These are phyloP conservation scores for Xylariaceae sp. DNA, from an alignment of 2,329 filamentous ascomycete species.

Conservation along the genomic window DNA sequence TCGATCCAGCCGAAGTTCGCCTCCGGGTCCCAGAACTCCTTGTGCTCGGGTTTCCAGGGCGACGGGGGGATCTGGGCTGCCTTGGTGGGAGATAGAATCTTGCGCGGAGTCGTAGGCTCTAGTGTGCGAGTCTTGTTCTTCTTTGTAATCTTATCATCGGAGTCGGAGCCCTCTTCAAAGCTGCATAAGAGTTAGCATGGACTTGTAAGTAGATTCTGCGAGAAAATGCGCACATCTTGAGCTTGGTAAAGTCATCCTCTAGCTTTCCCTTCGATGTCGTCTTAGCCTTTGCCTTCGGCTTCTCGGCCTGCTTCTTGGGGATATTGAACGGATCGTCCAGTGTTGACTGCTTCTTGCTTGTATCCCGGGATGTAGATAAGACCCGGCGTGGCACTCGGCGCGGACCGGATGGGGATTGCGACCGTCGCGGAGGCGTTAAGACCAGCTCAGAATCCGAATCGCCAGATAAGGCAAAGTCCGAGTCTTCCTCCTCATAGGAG, in stretches of 20 bases:
- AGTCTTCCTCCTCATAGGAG: conserved; percentile 19
- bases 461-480: conserved; percentile 23
- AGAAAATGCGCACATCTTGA: conserved; percentile 27
- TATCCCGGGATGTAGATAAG: conserved; percentile 20
- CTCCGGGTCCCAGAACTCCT: conserved; percentile 33
- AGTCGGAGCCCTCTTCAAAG: conserved; percentile 27
- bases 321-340: conserved; percentile 5
- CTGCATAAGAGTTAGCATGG: conserved; percentile 16
- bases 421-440: conserved; percentile 18
- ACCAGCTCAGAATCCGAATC: conserved; percentile 23
- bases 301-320: conserved; percentile 16
- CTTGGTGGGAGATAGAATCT: conserved; percentile 28
- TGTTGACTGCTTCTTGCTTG: conserved; percentile 13
- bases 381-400: conserved; percentile 20
- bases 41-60: conserved; percentile 31
- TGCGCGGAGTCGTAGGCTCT: conserved; percentile 27
- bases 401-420: conserved; percentile 19
- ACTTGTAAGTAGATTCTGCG: background rate
- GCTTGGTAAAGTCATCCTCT: conserved; percentile 31
- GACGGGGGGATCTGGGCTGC: conserved; percentile 27
- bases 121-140: conserved; percentile 12
- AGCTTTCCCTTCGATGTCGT: conserved; percentile 19
- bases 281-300: conserved; percentile 17
- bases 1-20: conserved; percentile 34
- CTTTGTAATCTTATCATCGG: conserved; percentile 17